Evolutionary conservation across 441 rosid genomes (phyloP), one percentile per base, ranked within the genome.

Genomic region (Brassica balearica): DNA sequence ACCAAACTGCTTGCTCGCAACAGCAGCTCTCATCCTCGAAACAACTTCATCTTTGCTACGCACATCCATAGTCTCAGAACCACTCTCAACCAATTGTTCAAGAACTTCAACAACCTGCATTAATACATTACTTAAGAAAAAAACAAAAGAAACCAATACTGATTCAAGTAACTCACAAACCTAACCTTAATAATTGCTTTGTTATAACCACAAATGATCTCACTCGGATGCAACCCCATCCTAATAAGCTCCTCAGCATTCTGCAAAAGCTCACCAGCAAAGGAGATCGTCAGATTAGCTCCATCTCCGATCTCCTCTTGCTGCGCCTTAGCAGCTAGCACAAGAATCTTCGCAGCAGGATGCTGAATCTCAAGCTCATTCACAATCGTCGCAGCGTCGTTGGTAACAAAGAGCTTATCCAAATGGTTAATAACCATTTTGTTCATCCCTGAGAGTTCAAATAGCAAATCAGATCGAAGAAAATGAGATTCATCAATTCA

Each of bases 231-330:
- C 76, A 96, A 80, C 8, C 98, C 99, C 91, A 87, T 96, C 86
- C 98, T 84, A 23, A 96, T 91, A 80, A 96, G 99, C 88, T 94
- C 97, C 80, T 90, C 99, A 0, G 99, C 99, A 55, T 88, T 91
- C 61, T 92, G 98, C 69, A 96, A 95, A 64, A 96, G 92, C 88
- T 92, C 98, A 3, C 99, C 98, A 0, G 99, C 90, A 71, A 96
- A 96, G 6, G 99, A 96, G 43, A 96, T 91, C 0, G 92, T 80
- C 86, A 96, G 77, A 80, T 96, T 96, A 9, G 98, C 98, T 55
- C 98, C 99, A 83, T 96, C 99, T 6, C 99, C 98, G 7, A 96
- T 96, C 72, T 96, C 99, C 84, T 91, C 98, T 73, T 96, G 99
- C 77, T 96, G 99, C 8, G 98, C 98, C 83, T 91, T 96, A 15